Base-by-base conservation (phyloP, 257 asterid genomes). In the Jasminum sambac region DNA sequence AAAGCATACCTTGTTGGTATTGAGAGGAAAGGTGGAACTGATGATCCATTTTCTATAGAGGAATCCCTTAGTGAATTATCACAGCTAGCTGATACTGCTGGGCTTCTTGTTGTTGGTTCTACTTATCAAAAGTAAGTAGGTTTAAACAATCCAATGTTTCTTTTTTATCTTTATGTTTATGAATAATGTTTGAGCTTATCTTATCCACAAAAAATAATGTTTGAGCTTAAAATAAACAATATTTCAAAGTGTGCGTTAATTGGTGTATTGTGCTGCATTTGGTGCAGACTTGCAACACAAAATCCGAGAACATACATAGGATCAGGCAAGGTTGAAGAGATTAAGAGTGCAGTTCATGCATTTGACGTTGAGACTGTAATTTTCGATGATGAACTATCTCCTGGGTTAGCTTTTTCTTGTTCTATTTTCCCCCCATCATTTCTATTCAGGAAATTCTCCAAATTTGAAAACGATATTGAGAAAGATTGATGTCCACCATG, bases 1-100 rank as follows among this genome's bases (percentile, higher is more conserved):
- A 95, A 87, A 74, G 96, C 99, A 67, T 95, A 89, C 74, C 79
- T 91, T 63, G 93, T 91, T 43, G 95, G 96, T 64, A 91, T 95
- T 80, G 82, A 93, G 12, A 81, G 86, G 83, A 94, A 86, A 85
- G 90, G 91, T 63, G 91, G 84, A 38, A 61, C 58, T 0, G 80
- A 76, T 57, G 90, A 78, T 78, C 73, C 90, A 17, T 95, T 91
- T 72, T 80, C 83, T 25, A 86, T 86, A 64, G 99, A 95, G 84
- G 98, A 95, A 19, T 95, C 99, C 23, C 95, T 95, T 21, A 80
- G 77, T 52, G 99, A 95, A 83, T 84, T 95, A 71, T 87, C 85
- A 59, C 99, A 95, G 85, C 86, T 95, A 52, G 99, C 99, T 76
- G 99, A 95, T 44, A 95, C 98, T 24, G 99, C 99, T 79, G 99